Conservation (phyloP, 306 rosid species). For the Bauhinia variegata region DNA sequence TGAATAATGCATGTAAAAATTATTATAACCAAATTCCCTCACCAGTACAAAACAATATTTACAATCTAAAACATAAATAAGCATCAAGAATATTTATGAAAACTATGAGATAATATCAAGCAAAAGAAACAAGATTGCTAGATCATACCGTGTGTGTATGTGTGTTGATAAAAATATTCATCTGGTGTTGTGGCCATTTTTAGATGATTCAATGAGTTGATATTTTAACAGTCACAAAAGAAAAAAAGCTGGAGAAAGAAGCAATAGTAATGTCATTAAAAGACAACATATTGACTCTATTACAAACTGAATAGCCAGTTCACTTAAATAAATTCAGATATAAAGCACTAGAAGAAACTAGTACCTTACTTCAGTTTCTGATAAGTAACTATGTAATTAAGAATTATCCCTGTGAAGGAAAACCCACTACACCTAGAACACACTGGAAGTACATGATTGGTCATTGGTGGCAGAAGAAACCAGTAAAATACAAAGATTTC, state of each 20-base stretch:
- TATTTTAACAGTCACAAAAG: neutral
- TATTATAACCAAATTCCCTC: slow-evolving; percentile 11
- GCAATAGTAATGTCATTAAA: slow-evolving; percentile 8
- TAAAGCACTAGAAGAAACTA: neutral
- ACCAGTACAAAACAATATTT: slow-evolving; percentile 3
- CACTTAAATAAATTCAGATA: slow-evolving; percentile 12
- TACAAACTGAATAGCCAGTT: slow-evolving; percentile 21
- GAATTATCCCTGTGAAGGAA: neutral
- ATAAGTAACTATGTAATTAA: neutral
- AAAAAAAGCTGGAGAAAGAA: slow-evolving; percentile 33
- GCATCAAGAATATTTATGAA: slow-evolving; percentile 6
- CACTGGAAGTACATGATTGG: slow-evolving; percentile 19
- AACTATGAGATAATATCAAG: slow-evolving; percentile 8
- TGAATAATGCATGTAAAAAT: slow-evolving; percentile 41
- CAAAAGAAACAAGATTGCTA: neutral
- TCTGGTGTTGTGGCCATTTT: slow-evolving; percentile 5
- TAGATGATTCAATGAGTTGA: slow-evolving; percentile 9
- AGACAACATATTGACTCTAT: slow-evolving; percentile 6
- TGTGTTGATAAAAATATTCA: neutral
- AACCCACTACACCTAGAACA: slow-evolving; percentile 21
- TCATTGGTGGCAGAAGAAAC: slow-evolving; percentile 6
- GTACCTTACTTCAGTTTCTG: neutral
- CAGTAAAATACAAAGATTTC: neutral
- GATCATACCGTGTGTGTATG: too few species aligned
- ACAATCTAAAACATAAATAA: slow-evolving; percentile 8